Conservation (phyloP, 495 filamentous ascomycete species). For the Aspergillus carlsbadensis region DNA sequence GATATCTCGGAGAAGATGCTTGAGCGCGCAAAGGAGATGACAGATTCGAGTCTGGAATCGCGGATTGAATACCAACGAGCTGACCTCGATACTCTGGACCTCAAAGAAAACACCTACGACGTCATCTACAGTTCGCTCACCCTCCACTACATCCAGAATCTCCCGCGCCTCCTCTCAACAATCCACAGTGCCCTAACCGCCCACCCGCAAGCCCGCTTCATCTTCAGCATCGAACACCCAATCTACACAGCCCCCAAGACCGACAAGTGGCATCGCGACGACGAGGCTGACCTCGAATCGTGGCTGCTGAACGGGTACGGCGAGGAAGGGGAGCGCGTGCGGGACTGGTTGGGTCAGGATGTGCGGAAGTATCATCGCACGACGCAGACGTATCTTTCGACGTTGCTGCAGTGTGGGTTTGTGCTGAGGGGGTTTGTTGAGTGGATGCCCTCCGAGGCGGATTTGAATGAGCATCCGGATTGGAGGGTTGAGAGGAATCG, state of each 20-base stretch:
- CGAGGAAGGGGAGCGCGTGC: conserved; percentile 21
- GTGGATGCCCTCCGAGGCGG: conserved; percentile 18
- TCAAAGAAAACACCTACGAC: conserved; percentile 11
- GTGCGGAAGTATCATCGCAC: conserved; percentile 30
- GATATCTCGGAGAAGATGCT: conserved; percentile 28
- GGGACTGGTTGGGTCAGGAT: conserved; percentile 22
- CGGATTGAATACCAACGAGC: not conserved
- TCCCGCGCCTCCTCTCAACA: conserved; percentile 13
- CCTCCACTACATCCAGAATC: conserved; percentile 18
- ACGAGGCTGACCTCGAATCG: not conserved
- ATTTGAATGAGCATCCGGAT: conserved; percentile 15
- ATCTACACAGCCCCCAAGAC: conserved; percentile 20
- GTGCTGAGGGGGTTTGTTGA: conserved; percentile 23
- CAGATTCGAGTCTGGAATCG: not conserved
- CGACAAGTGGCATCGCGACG: conserved; percentile 10
- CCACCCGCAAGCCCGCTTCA: conserved; percentile 12
- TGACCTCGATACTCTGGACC: conserved; percentile 1
- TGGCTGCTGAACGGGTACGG: conserved; percentile 27
- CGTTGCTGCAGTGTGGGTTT: conserved; percentile 23
- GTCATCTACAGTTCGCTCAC: conserved; percentile 25
- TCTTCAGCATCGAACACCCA: conserved; percentile 26
- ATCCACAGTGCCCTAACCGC: not conserved
- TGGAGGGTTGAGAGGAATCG: conserved; percentile 22
- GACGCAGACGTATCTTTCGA: conserved; percentile 21
- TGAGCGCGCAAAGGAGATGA: conserved; percentile 12